Conservation (phyloP, 2,329 filamentous ascomycete species). For the Xylariaceae sp. region DNA sequence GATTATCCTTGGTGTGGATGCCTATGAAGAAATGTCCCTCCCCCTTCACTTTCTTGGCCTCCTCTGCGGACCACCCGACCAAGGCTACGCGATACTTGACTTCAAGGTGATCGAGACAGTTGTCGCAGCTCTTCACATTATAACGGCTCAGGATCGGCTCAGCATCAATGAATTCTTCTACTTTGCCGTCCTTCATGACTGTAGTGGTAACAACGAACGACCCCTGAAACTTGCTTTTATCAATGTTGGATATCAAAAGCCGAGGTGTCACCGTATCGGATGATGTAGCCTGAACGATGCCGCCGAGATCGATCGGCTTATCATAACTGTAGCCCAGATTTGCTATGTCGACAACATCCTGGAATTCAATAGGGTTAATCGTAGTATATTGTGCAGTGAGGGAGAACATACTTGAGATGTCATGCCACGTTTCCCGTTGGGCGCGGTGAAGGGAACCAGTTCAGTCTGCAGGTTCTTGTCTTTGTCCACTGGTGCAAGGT, state of each 20-base stretch:
- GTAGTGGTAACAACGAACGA: slow-evolving; percentile 6
- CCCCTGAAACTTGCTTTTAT: slow-evolving; percentile 7
- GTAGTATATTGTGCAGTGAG: neutral
- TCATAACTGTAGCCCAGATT: slow-evolving; percentile 13
- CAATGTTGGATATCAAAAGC: slow-evolving; percentile 10
- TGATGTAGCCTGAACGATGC: neutral
- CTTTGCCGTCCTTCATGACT: neutral
- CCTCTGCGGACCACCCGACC: slow-evolving; percentile 5
- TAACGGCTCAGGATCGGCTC: slow-evolving; percentile 14
- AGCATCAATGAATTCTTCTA: slow-evolving; percentile 1
- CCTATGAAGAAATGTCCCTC: neutral
- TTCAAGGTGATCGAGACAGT: slow-evolving; percentile 11
- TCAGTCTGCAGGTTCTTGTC: too few species aligned
- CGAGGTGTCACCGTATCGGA: neutral
- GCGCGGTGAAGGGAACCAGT: too few species aligned
- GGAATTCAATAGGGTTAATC: too few species aligned
- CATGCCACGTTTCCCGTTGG: too few species aligned
- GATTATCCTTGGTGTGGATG: slow-evolving; percentile 1
- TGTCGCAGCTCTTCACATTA: slow-evolving; percentile 2
- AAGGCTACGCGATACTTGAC: slow-evolving; percentile 8
- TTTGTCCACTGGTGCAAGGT: too few species aligned
- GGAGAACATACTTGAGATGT: slow-evolving; percentile 3
- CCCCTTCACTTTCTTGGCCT: neutral
- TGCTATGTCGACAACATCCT: slow-evolving; percentile 12
- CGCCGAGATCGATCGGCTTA: neutral